Percentiles rank a stretch among this genome's conserved stretches.
These are phyloP conservation scores for Didymella exigua DNA, from an alignment of 2,329 filamentous ascomycete genomes.

Conservation along the genomic window DNA sequence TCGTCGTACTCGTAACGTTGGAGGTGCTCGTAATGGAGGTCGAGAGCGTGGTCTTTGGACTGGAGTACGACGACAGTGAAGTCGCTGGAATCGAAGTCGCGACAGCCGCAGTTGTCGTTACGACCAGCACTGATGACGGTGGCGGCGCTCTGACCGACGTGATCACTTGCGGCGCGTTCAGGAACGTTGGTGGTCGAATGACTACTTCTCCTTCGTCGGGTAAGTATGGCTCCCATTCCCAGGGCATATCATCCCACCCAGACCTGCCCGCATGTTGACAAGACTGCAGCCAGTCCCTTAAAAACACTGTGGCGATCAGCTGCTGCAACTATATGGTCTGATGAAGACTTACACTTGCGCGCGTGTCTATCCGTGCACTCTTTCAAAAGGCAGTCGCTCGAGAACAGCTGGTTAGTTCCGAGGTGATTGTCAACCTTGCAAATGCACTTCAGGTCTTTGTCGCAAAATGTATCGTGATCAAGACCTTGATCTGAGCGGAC, in stretches of 20 bases:
- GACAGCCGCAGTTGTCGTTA: background rate
- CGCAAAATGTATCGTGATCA: slow-evolving; percentile 12
- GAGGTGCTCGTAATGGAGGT: background rate
- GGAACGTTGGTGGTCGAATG: background rate
- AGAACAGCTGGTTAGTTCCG: slow-evolving; percentile 19
- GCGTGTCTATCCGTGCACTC: slow-evolving; percentile 18
- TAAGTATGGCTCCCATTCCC: slow-evolving; percentile 21
- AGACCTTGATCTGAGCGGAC: background rate
- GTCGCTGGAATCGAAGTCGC: background rate
- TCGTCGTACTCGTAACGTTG: background rate
- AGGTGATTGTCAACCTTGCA: slow-evolving; percentile 23
- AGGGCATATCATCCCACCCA: slow-evolving; percentile 16
- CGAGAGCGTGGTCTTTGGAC: background rate
- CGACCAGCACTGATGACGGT: background rate
- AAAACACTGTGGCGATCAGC: slow-evolving; percentile 17
- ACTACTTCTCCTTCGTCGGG: slow-evolving; percentile 3
- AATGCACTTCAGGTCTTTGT: slow-evolving; percentile 21
- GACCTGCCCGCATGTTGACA: slow-evolving; percentile 10
- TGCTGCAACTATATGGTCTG: background rate
- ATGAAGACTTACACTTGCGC: slow-evolving; percentile 9
- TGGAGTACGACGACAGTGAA: background rate
- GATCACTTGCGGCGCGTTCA: background rate
- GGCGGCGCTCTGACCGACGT: background rate
- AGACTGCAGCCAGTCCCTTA: slow-evolving; percentile 15
- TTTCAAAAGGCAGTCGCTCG: slow-evolving; percentile 19